These are phyloP conservation scores for Tilletia setariae DNA, from an alignment of 1,284 basidiomycete genomes.

Conservation along the genomic window DNA sequence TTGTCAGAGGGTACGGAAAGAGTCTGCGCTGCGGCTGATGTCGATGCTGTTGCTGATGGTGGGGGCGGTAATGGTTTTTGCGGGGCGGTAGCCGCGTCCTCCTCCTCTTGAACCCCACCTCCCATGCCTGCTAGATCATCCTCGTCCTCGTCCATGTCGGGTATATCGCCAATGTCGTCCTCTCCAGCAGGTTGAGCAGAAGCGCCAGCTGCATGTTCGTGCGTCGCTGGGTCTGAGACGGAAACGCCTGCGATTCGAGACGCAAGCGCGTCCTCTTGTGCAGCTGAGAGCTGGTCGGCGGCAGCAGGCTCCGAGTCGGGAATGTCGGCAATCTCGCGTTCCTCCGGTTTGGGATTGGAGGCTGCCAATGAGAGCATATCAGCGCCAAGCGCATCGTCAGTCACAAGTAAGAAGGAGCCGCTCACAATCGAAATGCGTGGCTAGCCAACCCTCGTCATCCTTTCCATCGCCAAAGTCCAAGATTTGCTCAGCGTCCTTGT, in stretches of 20 bases:
- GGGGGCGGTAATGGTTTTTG: slow-evolving; percentile 2
- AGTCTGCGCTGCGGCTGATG: slow-evolving; percentile 20
- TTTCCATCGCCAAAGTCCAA: slow-evolving; percentile 31
- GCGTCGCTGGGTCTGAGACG: slow-evolving; percentile 17
- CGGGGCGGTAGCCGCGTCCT: slow-evolving; percentile 37
- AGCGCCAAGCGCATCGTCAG: background rate
- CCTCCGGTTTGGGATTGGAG: slow-evolving; percentile 9
- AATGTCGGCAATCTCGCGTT: slow-evolving; percentile 42
- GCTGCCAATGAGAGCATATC: background rate
- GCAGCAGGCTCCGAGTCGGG: slow-evolving; percentile 41
- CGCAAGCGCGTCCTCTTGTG: slow-evolving; percentile 44
- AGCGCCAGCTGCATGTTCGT: background rate
- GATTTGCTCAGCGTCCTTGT: slow-evolving; percentile 34
- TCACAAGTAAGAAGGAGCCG: too few relatives aligned
- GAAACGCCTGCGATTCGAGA: slow-evolving; percentile 33
- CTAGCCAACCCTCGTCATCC: slow-evolving; percentile 43
- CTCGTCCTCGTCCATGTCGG: slow-evolving; percentile 47
- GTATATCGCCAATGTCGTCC: slow-evolving; percentile 43
- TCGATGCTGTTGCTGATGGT: slow-evolving; percentile 30
- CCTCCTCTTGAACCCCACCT: slow-evolving; percentile 42
- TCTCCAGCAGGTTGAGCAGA: slow-evolving; percentile 1
- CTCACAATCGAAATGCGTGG: slow-evolving; percentile 32
- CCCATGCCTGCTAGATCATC: slow-evolving; percentile 39
- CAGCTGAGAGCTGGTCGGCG: slow-evolving; percentile 35
- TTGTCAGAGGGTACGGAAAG: slow-evolving; percentile 61